Evolutionary conservation across 2,329 filamentous ascomycete genomes (phyloP), one percentile per base, ranked within the genome.

Genomic region (Penicillium hesseltinei): DNA sequence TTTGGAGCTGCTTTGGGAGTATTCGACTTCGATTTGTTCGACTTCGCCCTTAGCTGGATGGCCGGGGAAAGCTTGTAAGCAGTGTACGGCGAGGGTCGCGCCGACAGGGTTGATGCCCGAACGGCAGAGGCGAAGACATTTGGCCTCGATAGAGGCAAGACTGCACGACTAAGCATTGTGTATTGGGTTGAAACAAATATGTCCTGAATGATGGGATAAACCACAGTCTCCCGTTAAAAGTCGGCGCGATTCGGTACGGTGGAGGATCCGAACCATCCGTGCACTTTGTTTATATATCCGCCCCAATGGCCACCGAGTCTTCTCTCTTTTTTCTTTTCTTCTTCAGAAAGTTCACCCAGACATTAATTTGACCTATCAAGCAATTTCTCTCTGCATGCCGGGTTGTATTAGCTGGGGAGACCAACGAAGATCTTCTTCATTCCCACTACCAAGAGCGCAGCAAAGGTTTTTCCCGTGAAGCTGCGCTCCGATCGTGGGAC

Each of bases 341-440:
- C 72, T 70, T 66, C 72, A 76, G 84, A 85, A 84, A 81, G 84
- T 84, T 76, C 71, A 81, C 81, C 78, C 75, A 77, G 76, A 74
- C 72, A 74, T 72, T 52, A 80, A 84, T 85, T 85, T 85, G 84
- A 83, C 83, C 78, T 77, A 73, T 71, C 79, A 79, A 72, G 73
- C 79, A 61, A 61, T 59, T 63, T 61, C 68, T 71, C 69, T 69
- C 78, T 82, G 81, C 78, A 78, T 80, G 78, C 73, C 73, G 80
- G 78, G 84, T 85, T 88, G 85, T 77, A 80, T 75, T 78, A 78
- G 73, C 75, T 78, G 78, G 79, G 78, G 69, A 81, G 78, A 81
- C 71, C 57, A 71, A 77, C 59, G 72, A 71, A 69, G 68, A 58
- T 61, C 56, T 64, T 66, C 70, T 72, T 70, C 66, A 59, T 49